phyloP scores from a whole-genome alignment of 306 rosid genomes.

The Vigna unguiculata region DNA sequence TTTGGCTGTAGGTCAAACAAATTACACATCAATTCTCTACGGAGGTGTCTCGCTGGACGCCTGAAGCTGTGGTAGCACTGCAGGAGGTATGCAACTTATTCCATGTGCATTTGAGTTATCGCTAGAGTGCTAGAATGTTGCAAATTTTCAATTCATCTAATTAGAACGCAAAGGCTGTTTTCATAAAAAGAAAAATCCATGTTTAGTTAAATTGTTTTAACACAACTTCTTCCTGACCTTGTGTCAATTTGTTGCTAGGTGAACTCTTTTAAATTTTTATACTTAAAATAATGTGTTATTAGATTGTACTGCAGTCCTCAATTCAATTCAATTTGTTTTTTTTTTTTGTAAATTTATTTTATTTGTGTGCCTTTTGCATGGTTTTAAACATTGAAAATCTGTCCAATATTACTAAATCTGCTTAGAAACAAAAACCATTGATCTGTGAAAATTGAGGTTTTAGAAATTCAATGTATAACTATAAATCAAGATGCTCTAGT shows the following conservation, averaged over 20 bases:
- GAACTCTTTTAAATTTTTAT: neutral
- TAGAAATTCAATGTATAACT: neutral
- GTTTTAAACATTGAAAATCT: neutral
- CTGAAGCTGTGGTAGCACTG: constrained; percentile 76
- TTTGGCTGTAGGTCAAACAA: constrained; percentile 63
- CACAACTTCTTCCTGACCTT: neutral
- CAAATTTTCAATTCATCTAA: constrained; percentile 35
- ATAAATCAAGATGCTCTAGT: neutral
- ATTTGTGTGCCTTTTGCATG: constrained; percentile 6
- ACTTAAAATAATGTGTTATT: neutral
- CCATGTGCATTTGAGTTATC: constrained; percentile 32
- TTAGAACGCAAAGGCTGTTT: neutral
- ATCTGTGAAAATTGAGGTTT: constrained; percentile 9
- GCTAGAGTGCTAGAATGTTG: constrained; percentile 6
- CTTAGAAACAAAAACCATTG: neutral
- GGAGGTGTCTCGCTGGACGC: constrained; percentile 64
- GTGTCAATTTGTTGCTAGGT: constrained; percentile 17
- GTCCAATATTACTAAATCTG: neutral
- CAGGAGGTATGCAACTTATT: constrained; percentile 72
- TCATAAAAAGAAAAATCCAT: neutral
- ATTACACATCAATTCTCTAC: constrained; percentile 53
- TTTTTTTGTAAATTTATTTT: constrained; percentile 7
- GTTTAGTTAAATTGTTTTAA: constrained; percentile 5
- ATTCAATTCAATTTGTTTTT: too few species aligned
- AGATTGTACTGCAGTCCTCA: neutral